Percentiles rank a stretch among this genome's conserved stretches.
Evolutionary conservation across 495 filamentous ascomycete genomes (phyloP).

Genomic region (Terfezia claveryi): DNA sequence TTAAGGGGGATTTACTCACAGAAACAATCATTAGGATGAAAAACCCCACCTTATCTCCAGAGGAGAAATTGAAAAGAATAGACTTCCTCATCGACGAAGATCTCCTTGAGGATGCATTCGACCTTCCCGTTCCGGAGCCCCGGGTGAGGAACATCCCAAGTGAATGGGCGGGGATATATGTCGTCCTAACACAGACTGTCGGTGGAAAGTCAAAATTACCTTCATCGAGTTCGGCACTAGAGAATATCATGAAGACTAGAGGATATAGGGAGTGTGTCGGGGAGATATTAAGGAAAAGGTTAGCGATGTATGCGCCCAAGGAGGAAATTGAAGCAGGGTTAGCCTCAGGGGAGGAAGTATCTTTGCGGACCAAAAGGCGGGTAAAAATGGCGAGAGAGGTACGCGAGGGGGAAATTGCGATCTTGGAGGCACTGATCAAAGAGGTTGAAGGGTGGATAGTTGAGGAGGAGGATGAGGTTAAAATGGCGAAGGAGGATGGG

Average conservation of each 20-base stretch:
- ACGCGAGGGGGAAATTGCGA: conserved; percentile 23
- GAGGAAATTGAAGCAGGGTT: conserved; percentile 20
- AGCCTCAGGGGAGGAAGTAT: conserved; percentile 23
- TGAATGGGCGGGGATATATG: conserved; percentile 16
- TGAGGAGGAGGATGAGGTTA: conserved; percentile 24
- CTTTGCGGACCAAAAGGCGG: conserved; percentile 18
- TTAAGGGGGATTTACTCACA: conserved; percentile 37
- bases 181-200: conserved; percentile 6
- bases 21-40: conserved; percentile 23
- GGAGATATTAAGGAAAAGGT: neutral
- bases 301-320: neutral
- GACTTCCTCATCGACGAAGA: conserved; percentile 12
- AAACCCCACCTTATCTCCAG: conserved; percentile 19
- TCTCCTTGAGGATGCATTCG: conserved; percentile 13
- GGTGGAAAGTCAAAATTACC: neutral
- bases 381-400: conserved; percentile 20
- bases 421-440: conserved; percentile 8
- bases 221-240: neutral
- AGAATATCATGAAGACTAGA: neutral
- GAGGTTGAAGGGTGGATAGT: conserved; percentile 18
- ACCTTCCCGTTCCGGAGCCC: conserved; percentile 7
- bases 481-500: conserved; percentile 17
- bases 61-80: conserved; percentile 26
- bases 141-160: conserved; percentile 5
- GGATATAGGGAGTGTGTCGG: neutral